Conservation (phyloP, 768 basidiomycete species). For the Rhizopogon vinicolor region DNA sequence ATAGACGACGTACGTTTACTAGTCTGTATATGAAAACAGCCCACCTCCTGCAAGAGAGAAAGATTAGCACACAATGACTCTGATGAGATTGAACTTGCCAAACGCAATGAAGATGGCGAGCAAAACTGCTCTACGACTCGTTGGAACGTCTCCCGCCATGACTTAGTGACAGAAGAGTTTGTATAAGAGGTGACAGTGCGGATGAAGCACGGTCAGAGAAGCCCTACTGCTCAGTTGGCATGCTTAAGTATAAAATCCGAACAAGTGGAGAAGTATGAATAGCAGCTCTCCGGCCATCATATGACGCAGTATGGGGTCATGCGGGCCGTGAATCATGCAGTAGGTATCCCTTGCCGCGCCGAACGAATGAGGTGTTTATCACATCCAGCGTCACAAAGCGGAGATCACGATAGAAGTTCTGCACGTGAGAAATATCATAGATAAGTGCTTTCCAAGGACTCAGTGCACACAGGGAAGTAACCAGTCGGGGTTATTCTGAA, state of each 20-base stretch:
- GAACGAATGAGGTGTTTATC: neutral
- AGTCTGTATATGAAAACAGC: neutral
- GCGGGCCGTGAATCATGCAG: constrained; percentile 6
- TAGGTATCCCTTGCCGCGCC: neutral
- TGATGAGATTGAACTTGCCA: constrained; percentile 35
- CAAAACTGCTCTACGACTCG: constrained; percentile 58
- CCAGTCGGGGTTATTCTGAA: neutral
- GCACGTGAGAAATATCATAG: neutral
- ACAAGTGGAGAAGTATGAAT: neutral
- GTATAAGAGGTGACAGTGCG: neutral
- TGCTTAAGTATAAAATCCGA: constrained; percentile 9
- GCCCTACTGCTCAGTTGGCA: neutral
- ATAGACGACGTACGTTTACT: neutral
- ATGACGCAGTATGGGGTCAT: constrained; percentile 7
- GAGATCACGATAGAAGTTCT: neutral
- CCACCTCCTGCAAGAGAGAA: constrained; percentile 15
- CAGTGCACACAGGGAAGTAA: neutral
- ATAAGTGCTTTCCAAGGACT: neutral
- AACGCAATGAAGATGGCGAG: constrained; percentile 72
- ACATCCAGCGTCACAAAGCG: too few relatives aligned
- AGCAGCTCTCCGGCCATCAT: constrained; percentile 8
- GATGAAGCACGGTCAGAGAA: neutral
- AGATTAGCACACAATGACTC: neutral
- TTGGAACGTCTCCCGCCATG: constrained; percentile 44
- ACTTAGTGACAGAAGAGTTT: neutral